Evolutionary conservation across 495 filamentous ascomycete genomes (phyloP), one percentile per base, ranked within the genome.

Genomic region (Recurvomyces mirabilis): DNA sequence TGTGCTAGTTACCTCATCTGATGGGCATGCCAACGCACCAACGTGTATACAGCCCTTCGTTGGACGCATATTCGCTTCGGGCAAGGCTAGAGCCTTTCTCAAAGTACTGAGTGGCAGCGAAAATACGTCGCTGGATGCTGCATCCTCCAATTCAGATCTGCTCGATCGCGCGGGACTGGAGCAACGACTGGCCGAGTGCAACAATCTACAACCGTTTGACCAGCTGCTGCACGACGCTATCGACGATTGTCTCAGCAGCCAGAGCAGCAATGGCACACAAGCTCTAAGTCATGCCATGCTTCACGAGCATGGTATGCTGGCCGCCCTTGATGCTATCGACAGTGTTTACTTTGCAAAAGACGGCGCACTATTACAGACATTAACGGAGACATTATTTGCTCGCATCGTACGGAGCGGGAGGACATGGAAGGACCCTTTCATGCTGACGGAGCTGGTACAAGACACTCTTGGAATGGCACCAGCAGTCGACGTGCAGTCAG

Each of bases 51-150:
- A 77, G 29, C 68, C 76, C 1, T 72, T 77, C 1, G 75, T 75
- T 1, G 59, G 66, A 11, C 82, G 75, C 46, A 82, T 94, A 19
- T 86, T 94, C 45, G 85, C 77, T 0, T 79, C 84, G 4, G 89
- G 91, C 0, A 94, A 95, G 58, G 91, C 79, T 53, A 79, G 87
- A 47, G 76, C 91, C 1, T 82, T 96, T 38, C 62, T 94, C 15
- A 80, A 78, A 24, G 72, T 77, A 24, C 38, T 69, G 84, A 38
- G 71, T 22, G 17, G 13, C 15, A 19, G 13, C 26, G 38, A 32
- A 19, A 25, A 31, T 12, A 45, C 34, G 30, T 15, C 4, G 21
- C 19, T 10, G 14, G 9, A 38, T 3, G 41, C 2, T 11, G 4
- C 14, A 12, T 7, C n/a, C 2, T 7, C 24, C 12, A 30, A 6